Conservation (phyloP, 495 filamentous ascomycete species). For the Tuber indicum region DNA sequence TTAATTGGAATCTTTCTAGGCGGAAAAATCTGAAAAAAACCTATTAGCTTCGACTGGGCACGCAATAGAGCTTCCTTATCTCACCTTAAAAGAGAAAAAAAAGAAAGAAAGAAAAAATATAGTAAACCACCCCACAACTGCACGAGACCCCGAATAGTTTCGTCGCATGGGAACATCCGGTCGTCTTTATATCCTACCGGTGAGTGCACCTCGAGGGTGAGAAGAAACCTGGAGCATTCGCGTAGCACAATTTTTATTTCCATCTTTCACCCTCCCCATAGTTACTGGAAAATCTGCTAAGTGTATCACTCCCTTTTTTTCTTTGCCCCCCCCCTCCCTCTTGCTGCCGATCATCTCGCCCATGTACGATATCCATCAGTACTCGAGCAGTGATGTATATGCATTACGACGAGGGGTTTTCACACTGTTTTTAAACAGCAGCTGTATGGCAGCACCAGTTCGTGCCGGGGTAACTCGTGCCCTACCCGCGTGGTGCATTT, state of each 20-base stretch:
- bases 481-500: background rate
- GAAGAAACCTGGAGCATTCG: background rate
- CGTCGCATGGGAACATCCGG: background rate
- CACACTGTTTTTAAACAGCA: background rate
- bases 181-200: background rate
- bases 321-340: background rate
- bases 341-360: background rate
- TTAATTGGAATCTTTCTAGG: background rate
- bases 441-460: background rate
- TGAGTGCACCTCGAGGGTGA: background rate
- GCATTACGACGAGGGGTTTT: background rate
- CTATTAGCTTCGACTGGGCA: background rate
- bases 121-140: background rate
- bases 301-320: background rate
- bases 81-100: background rate
- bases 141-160: background rate
- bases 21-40: background rate
- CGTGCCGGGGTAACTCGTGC: background rate
- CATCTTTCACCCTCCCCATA: background rate
- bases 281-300: background rate
- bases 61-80: background rate
- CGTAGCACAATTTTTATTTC: background rate
- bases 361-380: background rate
- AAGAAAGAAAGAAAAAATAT: background rate
- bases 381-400: background rate